Evolutionary conservation across 2,329 filamentous ascomycete species (phyloP).

Genomic region (Calonectria naviculata): DNA sequence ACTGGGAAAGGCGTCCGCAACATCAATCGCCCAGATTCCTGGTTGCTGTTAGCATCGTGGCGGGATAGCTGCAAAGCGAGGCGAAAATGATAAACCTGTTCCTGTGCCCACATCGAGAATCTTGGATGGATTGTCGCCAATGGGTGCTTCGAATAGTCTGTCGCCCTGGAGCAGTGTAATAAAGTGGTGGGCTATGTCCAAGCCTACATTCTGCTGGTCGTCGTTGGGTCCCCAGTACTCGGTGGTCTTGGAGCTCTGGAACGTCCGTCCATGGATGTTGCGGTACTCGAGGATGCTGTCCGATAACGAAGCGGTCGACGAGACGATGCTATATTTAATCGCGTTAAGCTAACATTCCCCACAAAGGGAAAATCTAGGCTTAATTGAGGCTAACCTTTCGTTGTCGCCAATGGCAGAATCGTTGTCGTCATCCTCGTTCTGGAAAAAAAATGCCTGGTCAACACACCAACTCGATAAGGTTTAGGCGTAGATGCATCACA

Average conservation of each 20-base stretch:
- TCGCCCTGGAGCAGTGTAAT: not conserved
- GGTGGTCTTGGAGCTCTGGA: slow-evolving; percentile 5
- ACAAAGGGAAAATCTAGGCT: not conserved
- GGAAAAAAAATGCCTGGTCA: not conserved
- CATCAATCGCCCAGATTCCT: slow-evolving; percentile 16
- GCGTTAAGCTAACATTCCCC: not conserved
- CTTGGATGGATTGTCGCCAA: not conserved
- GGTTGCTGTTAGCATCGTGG: not conserved
- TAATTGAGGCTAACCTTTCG: slow-evolving; percentile 1
- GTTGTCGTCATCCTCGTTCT: slow-evolving; percentile 8
- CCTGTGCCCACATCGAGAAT: slow-evolving; percentile 15
- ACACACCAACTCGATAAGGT: not conserved
- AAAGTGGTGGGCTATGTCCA: slow-evolving; percentile 11
- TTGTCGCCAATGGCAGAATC: slow-evolving; percentile 13
- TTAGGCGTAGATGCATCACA: not conserved
- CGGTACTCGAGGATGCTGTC: slow-evolving; percentile 16
- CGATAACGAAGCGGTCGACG: not conserved
- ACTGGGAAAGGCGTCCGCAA: not conserved
- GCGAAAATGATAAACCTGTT: not conserved
- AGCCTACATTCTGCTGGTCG: slow-evolving; percentile 1
- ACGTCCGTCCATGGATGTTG: slow-evolving; percentile 6
- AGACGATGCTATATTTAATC: not conserved
- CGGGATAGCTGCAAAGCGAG: not conserved
- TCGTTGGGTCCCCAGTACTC: slow-evolving; percentile 17
- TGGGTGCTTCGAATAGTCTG: slow-evolving; percentile 3